Conservation (phyloP, 2,329 filamentous ascomycete genomes). For the Diplodia corticola region DNA sequence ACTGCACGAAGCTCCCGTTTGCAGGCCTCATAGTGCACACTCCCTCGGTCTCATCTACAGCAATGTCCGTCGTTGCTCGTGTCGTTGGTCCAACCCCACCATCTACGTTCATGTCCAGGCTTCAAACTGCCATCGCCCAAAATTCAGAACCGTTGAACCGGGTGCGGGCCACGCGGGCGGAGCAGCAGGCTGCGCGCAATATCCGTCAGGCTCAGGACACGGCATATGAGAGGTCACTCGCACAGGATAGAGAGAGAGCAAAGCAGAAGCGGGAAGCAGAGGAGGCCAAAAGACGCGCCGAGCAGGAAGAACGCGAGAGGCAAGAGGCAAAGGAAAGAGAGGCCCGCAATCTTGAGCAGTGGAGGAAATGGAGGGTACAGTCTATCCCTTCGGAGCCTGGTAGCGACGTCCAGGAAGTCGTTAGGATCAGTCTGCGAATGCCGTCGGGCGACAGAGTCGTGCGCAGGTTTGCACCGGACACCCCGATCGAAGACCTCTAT, state of each 20-base stretch:
- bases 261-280: slow-evolving; percentile 75
- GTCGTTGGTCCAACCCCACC: slow-evolving; percentile 71
- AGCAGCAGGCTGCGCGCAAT: slow-evolving; percentile 77
- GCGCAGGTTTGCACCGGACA: slow-evolving; percentile 68
- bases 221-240: slow-evolving; percentile 89
- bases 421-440: slow-evolving; percentile 67
- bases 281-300: slow-evolving; percentile 59
- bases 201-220: slow-evolving; percentile 87
- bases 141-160: slow-evolving; percentile 74
- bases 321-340: slow-evolving; percentile 62
- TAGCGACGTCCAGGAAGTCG: slow-evolving; percentile 63
- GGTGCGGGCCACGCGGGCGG: slow-evolving; percentile 72
- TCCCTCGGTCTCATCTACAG: slow-evolving; percentile 75
- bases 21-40: slow-evolving; percentile 84
- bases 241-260: slow-evolving; percentile 81
- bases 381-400: slow-evolving; percentile 69
- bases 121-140: slow-evolving; percentile 71
- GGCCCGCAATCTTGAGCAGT: slow-evolving; percentile 62
- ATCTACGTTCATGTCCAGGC: slow-evolving; percentile 70
- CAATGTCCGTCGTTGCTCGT: slow-evolving; percentile 87
- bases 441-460: slow-evolving; percentile 72
- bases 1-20: slow-evolving; percentile 91
- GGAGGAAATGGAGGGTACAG: slow-evolving; percentile 76
- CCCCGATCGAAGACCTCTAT: slow-evolving; percentile 83
- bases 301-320: slow-evolving; percentile 65